phyloP scores from a whole-genome alignment of 2,329 filamentous ascomycete genomes.

The Biscogniauxia sp. region DNA sequence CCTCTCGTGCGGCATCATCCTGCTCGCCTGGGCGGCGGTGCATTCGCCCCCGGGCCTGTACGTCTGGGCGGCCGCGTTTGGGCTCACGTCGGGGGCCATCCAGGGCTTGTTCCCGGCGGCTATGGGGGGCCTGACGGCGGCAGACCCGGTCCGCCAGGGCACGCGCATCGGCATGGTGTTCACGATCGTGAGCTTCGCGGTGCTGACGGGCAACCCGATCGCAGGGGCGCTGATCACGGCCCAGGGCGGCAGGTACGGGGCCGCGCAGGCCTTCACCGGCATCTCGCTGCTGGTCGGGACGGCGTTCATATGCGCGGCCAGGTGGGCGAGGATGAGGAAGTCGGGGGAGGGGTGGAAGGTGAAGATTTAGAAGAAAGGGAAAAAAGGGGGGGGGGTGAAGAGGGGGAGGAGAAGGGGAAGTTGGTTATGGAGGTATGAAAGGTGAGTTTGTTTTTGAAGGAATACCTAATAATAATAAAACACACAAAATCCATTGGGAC shows the following conservation, averaged over 20 bases:
- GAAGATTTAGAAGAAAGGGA: slow-evolving; percentile 32
- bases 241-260: slow-evolving; percentile 40
- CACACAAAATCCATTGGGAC: too few species aligned
- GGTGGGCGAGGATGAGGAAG: slow-evolving; percentile 38
- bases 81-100: slow-evolving; percentile 60
- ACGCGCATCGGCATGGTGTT: slow-evolving; percentile 60
- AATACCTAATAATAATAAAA: too few species aligned
- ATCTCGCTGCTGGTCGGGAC: slow-evolving; percentile 41
- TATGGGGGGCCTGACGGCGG: slow-evolving; percentile 52
- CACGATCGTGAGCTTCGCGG: slow-evolving; percentile 52
- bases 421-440: too few species aligned
- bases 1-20: slow-evolving; percentile 39
- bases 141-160: slow-evolving; percentile 50
- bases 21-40: slow-evolving; percentile 61
- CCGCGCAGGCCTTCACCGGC: slow-evolving; percentile 50
- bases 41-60: slow-evolving; percentile 50
- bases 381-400: too few species aligned
- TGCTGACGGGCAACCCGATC: slow-evolving; percentile 52
- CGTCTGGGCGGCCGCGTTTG: slow-evolving; percentile 61
- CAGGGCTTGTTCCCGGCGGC: slow-evolving; percentile 66
- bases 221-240: slow-evolving; percentile 48
- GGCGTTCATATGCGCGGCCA: slow-evolving; percentile 38
- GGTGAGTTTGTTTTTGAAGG: too few species aligned
- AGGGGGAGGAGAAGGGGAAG: too few species aligned
- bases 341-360: slow-evolving; percentile 37